phyloP scores from a whole-genome alignment of 495 filamentous ascomycete species.

The Lepidopterella palustris region DNA sequence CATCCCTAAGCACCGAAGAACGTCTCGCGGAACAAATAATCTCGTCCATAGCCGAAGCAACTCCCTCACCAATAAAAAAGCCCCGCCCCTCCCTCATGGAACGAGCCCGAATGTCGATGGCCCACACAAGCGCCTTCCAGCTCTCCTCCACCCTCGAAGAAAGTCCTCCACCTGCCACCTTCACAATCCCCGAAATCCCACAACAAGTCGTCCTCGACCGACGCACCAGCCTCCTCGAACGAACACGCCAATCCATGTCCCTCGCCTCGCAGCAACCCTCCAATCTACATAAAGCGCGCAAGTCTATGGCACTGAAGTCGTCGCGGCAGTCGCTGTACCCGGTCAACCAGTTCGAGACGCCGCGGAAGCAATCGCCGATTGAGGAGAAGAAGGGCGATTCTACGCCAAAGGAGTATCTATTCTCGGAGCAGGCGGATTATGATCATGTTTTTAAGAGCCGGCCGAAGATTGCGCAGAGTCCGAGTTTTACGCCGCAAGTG shows the following conservation, averaged over 20 bases:
- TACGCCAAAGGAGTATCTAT: conserved; percentile 53
- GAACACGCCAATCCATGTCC: conserved; percentile 73
- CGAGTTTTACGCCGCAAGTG: conserved; percentile 36
- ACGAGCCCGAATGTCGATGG: conserved; percentile 42
- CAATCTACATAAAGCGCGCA: conserved; percentile 11
- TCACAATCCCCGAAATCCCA: conserved; percentile 1
- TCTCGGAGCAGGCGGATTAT: conserved; percentile 66
- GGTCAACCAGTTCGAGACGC: conserved; percentile 56
- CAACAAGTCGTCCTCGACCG: conserved; percentile 5
- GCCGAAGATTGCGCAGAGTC: conserved; percentile 71
- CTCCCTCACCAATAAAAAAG: conserved; percentile 35
- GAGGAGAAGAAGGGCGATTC: conserved; percentile 33
- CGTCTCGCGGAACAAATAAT: conserved; percentile 34
- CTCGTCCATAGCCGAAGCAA: conserved; percentile 33
- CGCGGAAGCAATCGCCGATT: conserved; percentile 34
- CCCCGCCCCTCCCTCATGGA: conserved; percentile 37
- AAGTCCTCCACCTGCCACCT: conserved; percentile 9
- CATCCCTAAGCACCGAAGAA: conserved; percentile 19
- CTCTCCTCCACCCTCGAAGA: conserved; percentile 14
- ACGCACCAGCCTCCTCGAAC: conserved; percentile 50
- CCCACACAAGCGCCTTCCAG: conserved; percentile 25
- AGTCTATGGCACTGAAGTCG: conserved; percentile 6
- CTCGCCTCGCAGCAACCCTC: neutral
- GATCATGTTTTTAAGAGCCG: conserved; percentile 80
- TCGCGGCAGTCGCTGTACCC: conserved; percentile 46